Conservation (phyloP, 352 stramenopile genomes). For the Globisporangium okanoganense region DNA sequence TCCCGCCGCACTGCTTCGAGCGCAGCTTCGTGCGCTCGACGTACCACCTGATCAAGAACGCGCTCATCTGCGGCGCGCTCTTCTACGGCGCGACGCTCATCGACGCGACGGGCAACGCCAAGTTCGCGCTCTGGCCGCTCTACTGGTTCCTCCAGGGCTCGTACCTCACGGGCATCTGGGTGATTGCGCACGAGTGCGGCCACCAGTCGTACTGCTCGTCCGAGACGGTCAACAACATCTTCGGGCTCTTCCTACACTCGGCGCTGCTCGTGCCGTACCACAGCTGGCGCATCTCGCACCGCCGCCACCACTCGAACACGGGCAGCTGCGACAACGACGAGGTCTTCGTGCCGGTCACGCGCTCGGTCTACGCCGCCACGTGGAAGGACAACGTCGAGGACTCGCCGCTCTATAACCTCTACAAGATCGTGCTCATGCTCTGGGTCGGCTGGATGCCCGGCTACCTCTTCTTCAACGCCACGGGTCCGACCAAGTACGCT, state of each 20-base stretch:
- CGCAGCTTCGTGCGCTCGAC: conserved; percentile 90
- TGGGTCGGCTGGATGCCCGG: conserved; percentile 95
- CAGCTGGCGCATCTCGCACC: conserved; percentile 96
- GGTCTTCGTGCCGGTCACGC: conserved; percentile 93
- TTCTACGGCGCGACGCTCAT: conserved; percentile 86
- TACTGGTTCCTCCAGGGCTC: conserved; percentile 98
- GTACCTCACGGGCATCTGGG: conserved; percentile 97
- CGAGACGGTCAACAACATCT: conserved; percentile 94
- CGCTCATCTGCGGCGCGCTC: conserved; percentile 85
- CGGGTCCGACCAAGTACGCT: conserved; percentile 87
- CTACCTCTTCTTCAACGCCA: conserved; percentile 97
- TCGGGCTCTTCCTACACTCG: conserved; percentile 96
- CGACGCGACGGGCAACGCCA: conserved; percentile 21
- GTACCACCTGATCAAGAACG: conserved; percentile 91
- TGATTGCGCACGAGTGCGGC: conserved; percentile 97
- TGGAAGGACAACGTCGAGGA: conserved; percentile 90
- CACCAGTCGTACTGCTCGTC: conserved; percentile 95
- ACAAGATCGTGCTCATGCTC: conserved; percentile 93
- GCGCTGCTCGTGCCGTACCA: conserved; percentile 98
- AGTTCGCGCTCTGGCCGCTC: conserved; percentile 83
- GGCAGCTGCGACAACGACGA: conserved; percentile 95
- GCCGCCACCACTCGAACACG: conserved; percentile 96
- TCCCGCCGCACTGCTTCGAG: conserved; percentile 96
- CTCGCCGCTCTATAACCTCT: conserved; percentile 92
- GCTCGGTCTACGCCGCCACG: conserved; percentile 46